These are phyloP conservation scores for Vaccinium myrtillus DNA, from an alignment of 148 eudicot species.

Conservation along the genomic window DNA sequence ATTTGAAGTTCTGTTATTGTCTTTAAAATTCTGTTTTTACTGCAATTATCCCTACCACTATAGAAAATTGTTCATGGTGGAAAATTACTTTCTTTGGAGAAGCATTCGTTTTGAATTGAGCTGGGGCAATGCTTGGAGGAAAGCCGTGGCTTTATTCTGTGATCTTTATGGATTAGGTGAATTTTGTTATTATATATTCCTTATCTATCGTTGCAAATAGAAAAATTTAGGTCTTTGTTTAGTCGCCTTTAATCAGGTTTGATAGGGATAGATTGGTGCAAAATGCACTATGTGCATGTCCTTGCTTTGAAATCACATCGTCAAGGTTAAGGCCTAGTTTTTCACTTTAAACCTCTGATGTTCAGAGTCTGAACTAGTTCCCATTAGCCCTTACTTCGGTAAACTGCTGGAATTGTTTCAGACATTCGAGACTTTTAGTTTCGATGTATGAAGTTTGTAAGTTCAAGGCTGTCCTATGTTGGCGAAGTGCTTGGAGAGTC, in stretches of 20 bases:
- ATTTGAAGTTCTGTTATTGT: not conserved
- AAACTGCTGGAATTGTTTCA: not conserved
- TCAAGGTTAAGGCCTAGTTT: too few relatives aligned
- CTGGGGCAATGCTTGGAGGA: not conserved
- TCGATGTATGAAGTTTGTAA: not conserved
- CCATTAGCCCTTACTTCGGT: not conserved
- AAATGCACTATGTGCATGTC: too few relatives aligned
- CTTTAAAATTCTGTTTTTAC: not conserved
- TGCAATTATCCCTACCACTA: not conserved
- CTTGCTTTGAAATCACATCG: too few relatives aligned
- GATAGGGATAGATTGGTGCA: too few relatives aligned
- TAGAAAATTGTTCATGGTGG: not conserved
- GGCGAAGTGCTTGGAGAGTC: not conserved
- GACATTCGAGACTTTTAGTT: not conserved
- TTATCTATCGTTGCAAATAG: not conserved
- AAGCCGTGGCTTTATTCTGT: not conserved
- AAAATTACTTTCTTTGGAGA: not conserved
- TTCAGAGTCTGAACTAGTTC: too few relatives aligned
- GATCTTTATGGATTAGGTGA: not conserved
- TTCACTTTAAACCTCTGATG: too few relatives aligned
- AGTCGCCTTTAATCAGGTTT: too few relatives aligned
- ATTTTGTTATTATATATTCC: not conserved
- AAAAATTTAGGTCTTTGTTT: too few relatives aligned
- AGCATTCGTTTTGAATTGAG: not conserved
- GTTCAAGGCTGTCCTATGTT: not conserved